Conservation (phyloP, 2,329 filamentous ascomycete species). For the Massarina eburnea region DNA sequence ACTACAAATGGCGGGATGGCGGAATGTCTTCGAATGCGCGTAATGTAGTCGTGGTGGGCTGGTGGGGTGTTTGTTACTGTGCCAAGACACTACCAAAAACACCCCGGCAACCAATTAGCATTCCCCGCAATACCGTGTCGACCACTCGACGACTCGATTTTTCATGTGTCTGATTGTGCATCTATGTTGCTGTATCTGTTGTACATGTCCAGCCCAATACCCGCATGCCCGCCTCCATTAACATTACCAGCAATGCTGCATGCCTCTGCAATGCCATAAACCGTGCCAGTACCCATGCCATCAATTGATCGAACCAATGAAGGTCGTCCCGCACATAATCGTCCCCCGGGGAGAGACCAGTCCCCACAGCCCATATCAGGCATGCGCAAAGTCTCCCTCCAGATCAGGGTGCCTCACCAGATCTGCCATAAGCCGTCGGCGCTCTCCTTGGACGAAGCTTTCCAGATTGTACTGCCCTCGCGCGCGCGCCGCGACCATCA, state of each 20-base stretch:
- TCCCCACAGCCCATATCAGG: constrained; percentile 4
- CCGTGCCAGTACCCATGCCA: neutral
- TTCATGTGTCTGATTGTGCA: neutral
- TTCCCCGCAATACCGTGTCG: constrained; percentile 3
- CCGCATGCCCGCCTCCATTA: neutral
- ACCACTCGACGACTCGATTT: constrained; percentile 3
- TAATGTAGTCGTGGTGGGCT: too few species aligned
- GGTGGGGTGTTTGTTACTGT: constrained; percentile 27
- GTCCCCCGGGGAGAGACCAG: too few species aligned
- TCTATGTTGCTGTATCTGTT: neutral
- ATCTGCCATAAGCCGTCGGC: neutral
- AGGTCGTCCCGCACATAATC: neutral
- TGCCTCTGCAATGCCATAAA: neutral
- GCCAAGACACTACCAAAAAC: constrained; percentile 5
- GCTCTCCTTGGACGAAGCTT: neutral
- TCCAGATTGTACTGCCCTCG: constrained; percentile 5
- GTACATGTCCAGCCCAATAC: neutral
- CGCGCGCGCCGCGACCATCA: constrained; percentile 6
- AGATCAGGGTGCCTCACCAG: constrained; percentile 14
- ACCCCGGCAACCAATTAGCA: constrained; percentile 8
- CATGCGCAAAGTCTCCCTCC: constrained; percentile 18
- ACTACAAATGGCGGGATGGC: constrained; percentile 14
- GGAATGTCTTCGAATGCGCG: too few species aligned
- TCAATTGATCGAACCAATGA: neutral
- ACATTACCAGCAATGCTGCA: neutral